phyloP scores from a whole-genome alignment of 2,329 filamentous ascomycete genomes.

The Epichloe aotearoae region DNA sequence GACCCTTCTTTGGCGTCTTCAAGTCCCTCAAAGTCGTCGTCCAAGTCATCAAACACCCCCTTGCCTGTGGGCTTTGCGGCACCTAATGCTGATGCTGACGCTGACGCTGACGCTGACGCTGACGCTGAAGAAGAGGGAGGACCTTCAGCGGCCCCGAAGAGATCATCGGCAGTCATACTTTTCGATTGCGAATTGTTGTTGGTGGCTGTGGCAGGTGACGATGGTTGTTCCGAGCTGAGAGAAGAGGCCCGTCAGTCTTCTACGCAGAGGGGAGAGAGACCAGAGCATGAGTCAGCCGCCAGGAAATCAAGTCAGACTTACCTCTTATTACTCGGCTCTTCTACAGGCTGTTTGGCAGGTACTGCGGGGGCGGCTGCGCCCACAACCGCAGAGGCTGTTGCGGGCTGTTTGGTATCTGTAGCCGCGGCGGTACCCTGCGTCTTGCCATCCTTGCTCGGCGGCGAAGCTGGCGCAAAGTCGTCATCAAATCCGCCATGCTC shows the following conservation, averaged over 20 bases:
- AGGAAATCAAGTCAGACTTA: conserved; percentile 7
- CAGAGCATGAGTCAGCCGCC: no score
- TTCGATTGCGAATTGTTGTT: conserved; percentile 15
- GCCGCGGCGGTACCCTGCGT: conserved; percentile 4
- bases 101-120: neutral
- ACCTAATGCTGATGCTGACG: neutral
- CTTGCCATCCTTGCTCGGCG: conserved; percentile 21
- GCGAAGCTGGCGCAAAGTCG: conserved; percentile 63
- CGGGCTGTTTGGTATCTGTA: conserved; percentile 1
- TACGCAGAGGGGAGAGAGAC: no score
- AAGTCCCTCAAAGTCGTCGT: conserved; percentile 69
- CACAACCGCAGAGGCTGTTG: neutral
- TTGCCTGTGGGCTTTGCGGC: conserved; percentile 25
- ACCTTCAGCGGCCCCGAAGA: conserved; percentile 24
- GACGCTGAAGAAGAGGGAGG: neutral
- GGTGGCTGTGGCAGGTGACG: conserved; percentile 20
- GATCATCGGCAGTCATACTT: conserved; percentile 24
- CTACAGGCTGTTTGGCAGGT: conserved; percentile 14
- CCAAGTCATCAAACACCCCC: conserved; percentile 59
- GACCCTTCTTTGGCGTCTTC: conserved; percentile 74
- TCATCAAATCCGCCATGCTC: conserved; percentile 84
- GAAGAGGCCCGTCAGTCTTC: neutral
- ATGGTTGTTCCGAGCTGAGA: conserved; percentile 16
- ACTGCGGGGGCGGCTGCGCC: conserved; percentile 9
- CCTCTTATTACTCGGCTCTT: conserved; percentile 13